Base-by-base conservation (phyloP, 2,329 filamentous ascomycete species). In the Aspergillus pseudoterreus region DNA sequence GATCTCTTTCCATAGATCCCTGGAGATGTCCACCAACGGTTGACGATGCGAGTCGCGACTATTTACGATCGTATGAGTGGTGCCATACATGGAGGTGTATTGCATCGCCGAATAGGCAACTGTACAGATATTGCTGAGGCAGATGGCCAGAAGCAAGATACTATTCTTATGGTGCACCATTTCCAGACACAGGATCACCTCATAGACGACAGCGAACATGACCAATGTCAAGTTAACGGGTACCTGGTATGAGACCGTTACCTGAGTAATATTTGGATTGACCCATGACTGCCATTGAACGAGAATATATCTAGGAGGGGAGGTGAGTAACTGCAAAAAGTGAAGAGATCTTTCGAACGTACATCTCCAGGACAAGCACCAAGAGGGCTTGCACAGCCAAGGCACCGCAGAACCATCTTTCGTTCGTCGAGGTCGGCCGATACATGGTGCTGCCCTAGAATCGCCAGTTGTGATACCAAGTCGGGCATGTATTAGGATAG, bases 101-200 rank as follows among this genome's bases (percentile, higher is more conserved):
- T 58, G 58, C 55, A 61, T 51, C 3, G 38, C 52, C 2, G 59
- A 45, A 43, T 54, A 59, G 4, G 35, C 53, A 2, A 57, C 17
- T 19, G 45, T 43, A 19, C 51, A 56, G 19, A 33, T 24, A 51
- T 58, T 58, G 33, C 49, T 53, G 12, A 53, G 35, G 48, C 55
- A 61, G 4, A 61, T 52, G 2, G 58, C 58, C 3, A 61, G 47
- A 9, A 59, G 49, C 8, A 56, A 42, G n/a, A 59, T 50, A 19
- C 57, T 58, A 39, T 61, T 61, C 19, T 57, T 58, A 42, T 56
- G 48, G 21, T 55, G 51, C 5, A 61, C 50, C 8, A 55, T 57
- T 27, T 59, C 57, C 2, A 61, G 12, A 0, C 53, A 44, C 9
- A 61, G 52, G 6, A 56, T 10, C 4, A 49, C 27, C 22, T 52